These are phyloP conservation scores for Syzygium jambos DNA, from an alignment of 345 rosid genomes.

Conservation along the genomic window DNA sequence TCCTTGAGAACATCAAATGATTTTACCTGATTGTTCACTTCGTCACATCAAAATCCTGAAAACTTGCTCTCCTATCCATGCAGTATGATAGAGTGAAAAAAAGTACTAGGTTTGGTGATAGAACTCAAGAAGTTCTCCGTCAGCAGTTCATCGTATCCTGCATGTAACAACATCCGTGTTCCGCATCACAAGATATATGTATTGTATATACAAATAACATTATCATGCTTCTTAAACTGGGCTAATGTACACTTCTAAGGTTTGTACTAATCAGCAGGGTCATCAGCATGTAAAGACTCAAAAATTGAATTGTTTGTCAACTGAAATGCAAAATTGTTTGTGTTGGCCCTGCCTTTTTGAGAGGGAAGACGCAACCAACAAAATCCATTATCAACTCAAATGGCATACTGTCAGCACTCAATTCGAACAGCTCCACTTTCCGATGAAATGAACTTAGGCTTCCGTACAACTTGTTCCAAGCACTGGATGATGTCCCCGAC, in stretches of 20 bases:
- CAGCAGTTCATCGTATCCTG: background rate
- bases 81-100: background rate
- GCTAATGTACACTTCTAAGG: background rate
- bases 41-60: background rate
- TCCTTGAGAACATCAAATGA: background rate
- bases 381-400: background rate
- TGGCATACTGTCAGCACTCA: background rate
- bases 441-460: constrained; percentile 86
- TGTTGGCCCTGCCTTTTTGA: background rate
- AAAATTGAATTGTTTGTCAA: background rate
- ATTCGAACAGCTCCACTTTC: constrained; percentile 75
- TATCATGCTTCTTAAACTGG: background rate
- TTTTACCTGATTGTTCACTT: background rate
- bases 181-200: background rate
- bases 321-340: background rate
- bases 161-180: background rate
- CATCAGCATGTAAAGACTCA: background rate
- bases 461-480: constrained; percentile 61
- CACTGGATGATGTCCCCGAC: constrained; percentile 83
- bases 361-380: background rate
- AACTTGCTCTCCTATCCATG: background rate
- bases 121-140: background rate
- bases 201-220: background rate
- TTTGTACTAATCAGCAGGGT: background rate
- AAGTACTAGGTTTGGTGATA: background rate